These are phyloP conservation scores for Heliosperma pusillum DNA, from an alignment of 148 eudicot species.

Conservation along the genomic window DNA sequence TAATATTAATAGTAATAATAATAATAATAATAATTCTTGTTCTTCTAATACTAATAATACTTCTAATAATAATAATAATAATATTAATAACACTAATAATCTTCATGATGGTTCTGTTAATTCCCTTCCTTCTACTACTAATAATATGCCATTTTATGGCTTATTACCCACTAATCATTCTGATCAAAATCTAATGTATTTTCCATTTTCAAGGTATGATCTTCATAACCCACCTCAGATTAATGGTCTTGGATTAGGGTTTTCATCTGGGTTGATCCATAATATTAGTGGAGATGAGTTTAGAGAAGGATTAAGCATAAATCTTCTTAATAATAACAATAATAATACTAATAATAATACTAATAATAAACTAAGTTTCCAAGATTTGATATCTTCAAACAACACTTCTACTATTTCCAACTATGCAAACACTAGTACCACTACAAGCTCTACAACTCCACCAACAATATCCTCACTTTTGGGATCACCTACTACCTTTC, in stretches of 20 bases:
- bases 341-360: slow-evolving; percentile 1
- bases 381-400: slow-evolving; percentile 32
- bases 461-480: slow-evolving; percentile 41
- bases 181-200: slow-evolving; percentile 28
- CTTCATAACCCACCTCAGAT: slow-evolving; percentile 35
- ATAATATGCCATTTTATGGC: slow-evolving; percentile 21
- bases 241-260: slow-evolving; percentile 52
- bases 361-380: slow-evolving; percentile 26
- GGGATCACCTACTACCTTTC: slow-evolving; percentile 23
- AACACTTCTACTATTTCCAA: slow-evolving; percentile 24
- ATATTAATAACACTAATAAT: not conserved
- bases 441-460: slow-evolving; percentile 22
- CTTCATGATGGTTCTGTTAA: slow-evolving; percentile 9
- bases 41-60: slow-evolving; percentile 17
- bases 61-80: slow-evolving; percentile 12
- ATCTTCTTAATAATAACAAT: not conserved
- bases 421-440: slow-evolving; percentile 22
- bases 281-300: slow-evolving; percentile 6
- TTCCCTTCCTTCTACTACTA: slow-evolving; percentile 7
- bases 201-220: slow-evolving; percentile 45
- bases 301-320: not conserved
- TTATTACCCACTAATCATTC: slow-evolving; percentile 21
- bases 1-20: not conserved
- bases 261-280: slow-evolving; percentile 30
- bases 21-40: slow-evolving; percentile 2